Evolutionary conservation across 768 basidiomycete species (phyloP), one percentile per base, ranked within the genome.

Genomic region (Multifurca ochricompacta): DNA sequence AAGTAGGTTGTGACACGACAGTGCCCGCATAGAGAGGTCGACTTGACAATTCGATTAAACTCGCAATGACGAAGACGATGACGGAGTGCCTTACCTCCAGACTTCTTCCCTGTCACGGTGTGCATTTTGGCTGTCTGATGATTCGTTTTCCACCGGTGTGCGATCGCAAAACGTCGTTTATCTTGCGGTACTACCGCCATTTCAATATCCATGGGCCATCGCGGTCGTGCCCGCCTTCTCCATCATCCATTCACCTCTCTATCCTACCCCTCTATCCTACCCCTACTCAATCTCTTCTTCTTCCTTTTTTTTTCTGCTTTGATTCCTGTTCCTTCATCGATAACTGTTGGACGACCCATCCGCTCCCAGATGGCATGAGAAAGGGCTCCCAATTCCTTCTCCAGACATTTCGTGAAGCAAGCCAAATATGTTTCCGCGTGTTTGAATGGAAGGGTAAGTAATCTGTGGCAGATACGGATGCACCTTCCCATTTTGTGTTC

Each of bases 1-100:
- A 32, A 3, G 54, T 51, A 4, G 48, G 45, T 39, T 56, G 55
- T 6, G 50, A 50, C 19, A 56, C 55, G 44, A 52, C 27, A 7
- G 50, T 56, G 14, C 55, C 55, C 14, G 11, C 16, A 6, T 16
- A 1, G 9, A 1, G 9, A 51, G 55, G n/a, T 56, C 43, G 31
- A 36, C 55, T 16, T 36, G 39, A 8, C 18, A 28, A 16, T 56
- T 50, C 19, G 52, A 47, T 10, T 27, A 34, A 9, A n/a, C 13
- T 7, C 21, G n/a, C 13, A 2, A 16, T 25, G 23, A 25, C 18
- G 7, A 8, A 25, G 21, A 3, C 7, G 5, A n/a, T n/a, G n/a
- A n/a, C n/a, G n/a, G n/a, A n/a, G n/a, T n/a, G n/a, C n/a, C 27
- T 16, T 14, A 13, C 4, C 25, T 27, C 41, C 0, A 16, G 11